A percentile compares a stretch with the other conserved stretches of the same genome.
Evolutionary conservation across 2,329 filamentous ascomycete species (phyloP).

Genomic region (Cladophialophora yegresii): DNA sequence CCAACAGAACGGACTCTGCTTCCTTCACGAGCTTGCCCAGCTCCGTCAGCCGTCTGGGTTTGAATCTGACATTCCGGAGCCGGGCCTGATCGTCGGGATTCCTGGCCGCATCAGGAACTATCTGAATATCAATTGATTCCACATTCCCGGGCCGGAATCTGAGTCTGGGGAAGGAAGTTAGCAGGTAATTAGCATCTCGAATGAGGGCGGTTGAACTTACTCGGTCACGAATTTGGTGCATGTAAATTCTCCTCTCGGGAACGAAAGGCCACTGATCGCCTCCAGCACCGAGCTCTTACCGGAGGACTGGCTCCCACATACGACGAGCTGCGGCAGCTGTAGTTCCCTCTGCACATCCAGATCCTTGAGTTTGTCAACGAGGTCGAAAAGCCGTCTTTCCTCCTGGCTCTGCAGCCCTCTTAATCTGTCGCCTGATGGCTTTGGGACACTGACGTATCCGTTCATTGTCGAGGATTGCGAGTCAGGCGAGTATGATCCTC

Average conservation of each 20-base stretch:
- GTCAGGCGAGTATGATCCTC: neutral
- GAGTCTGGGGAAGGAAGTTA: constrained; percentile 18
- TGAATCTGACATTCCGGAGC: constrained; percentile 31
- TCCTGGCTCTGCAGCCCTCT: constrained; percentile 10
- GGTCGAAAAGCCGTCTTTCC: constrained; percentile 13
- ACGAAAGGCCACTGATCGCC: constrained; percentile 63
- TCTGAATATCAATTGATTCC: constrained; percentile 14
- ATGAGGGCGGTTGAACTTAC: constrained; percentile 52
- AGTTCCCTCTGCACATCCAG: constrained; percentile 47
- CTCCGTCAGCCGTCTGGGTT: constrained; percentile 36
- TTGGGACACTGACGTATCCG: constrained; percentile 12
- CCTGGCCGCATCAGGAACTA: constrained; percentile 9
- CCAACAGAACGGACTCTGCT: constrained; percentile 10
- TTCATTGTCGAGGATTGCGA: constrained; percentile 9
- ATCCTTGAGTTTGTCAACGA: constrained; percentile 37
- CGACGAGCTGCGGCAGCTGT: constrained; percentile 62
- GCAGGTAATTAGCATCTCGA: neutral
- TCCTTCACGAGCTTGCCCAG: constrained; percentile 13
- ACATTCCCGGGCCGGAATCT: constrained; percentile 15
- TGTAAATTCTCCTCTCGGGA: constrained; percentile 61
- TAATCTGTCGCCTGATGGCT: constrained; percentile 2
- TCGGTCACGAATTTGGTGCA: constrained; percentile 66
- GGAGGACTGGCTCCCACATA: constrained; percentile 65
- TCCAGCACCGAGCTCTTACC: constrained; percentile 65
- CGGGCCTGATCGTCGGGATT: constrained; percentile 12